Percentiles rank a stretch among this genome's conserved stretches.
Evolutionary conservation across 1,284 basidiomycete genomes (phyloP).

Genomic region (Cutaneotrichosporon curvatum): DNA sequence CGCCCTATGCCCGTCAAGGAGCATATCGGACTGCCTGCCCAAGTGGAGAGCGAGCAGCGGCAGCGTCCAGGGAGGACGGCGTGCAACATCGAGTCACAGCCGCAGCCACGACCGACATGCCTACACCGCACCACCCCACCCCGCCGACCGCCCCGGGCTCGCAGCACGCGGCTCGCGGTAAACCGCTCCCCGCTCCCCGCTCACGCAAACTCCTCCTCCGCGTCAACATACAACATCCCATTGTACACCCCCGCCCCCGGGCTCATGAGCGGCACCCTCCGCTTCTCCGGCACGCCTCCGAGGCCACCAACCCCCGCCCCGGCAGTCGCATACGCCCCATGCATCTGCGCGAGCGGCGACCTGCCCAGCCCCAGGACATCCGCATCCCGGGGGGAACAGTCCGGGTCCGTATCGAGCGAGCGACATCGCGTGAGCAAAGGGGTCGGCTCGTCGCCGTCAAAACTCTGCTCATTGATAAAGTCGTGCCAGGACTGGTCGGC

Average conservation of each 20-base stretch:
- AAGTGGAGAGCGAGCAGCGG: no score
- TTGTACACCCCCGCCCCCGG: slow-evolving; percentile 18
- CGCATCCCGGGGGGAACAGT: slow-evolving; percentile 17
- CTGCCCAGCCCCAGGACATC: slow-evolving; percentile 10
- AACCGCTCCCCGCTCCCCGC: no score
- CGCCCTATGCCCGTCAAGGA: no score
- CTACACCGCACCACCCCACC: no score
- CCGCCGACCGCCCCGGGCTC: no score
- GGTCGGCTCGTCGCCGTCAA: slow-evolving; percentile 20
- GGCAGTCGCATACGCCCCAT: slow-evolving; percentile 3
- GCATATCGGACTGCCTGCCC: no score
- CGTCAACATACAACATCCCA: slow-evolving; percentile 16
- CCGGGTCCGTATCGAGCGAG: slow-evolving; percentile 19
- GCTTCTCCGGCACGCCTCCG: slow-evolving; percentile 17
- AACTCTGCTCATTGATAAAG: slow-evolving; percentile 21
- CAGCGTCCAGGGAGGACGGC: no score
- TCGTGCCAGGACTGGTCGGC: slow-evolving; percentile 22
- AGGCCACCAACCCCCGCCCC: no score
- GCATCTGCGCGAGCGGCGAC: slow-evolving; percentile 13
- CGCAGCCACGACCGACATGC: no score
- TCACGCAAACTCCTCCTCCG: slow-evolving; percentile 2
- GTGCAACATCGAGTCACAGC: no score
- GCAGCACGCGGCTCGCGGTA: no score
- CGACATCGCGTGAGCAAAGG: slow-evolving; percentile 17
- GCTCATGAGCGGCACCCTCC: slow-evolving; percentile 16